A percentile compares a stretch with the other conserved stretches of the same genome.
Evolutionary conservation across 2,329 filamentous ascomycete genomes (phyloP).

Genomic region (Pseudogymnoascus sp.): DNA sequence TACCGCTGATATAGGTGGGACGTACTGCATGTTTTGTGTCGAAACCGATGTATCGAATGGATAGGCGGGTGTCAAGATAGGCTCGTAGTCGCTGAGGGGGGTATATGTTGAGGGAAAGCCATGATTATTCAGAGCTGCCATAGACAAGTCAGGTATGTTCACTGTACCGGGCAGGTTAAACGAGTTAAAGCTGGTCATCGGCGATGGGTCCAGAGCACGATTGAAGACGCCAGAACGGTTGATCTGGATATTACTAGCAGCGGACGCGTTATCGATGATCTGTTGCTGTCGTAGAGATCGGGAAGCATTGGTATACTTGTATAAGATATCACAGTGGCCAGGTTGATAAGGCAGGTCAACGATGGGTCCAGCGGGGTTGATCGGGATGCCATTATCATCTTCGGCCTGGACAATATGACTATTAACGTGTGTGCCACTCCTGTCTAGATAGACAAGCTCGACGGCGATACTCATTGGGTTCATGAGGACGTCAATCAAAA

Average conservation of each 20-base stretch:
- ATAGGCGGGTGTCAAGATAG: too few species aligned
- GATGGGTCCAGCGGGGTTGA: conserved; percentile 13
- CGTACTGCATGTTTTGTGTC: too few species aligned
- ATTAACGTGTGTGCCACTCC: conserved; percentile 52
- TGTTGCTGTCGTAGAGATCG: conserved; percentile 19
- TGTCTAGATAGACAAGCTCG: conserved; percentile 85
- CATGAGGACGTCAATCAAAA: too few species aligned
- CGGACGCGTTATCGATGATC: conserved; percentile 17
- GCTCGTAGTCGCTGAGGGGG: too few species aligned
- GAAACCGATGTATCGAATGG: too few species aligned
- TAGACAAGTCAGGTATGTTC: too few species aligned
- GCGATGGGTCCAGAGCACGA: conserved; percentile 27
- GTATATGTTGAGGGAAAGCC: too few species aligned
- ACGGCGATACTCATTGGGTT: conserved; percentile 69
- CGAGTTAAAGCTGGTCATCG: conserved; percentile 15
- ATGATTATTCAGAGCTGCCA: too few species aligned
- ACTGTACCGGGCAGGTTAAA: too few species aligned
- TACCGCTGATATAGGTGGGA: too few species aligned
- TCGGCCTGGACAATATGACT: conserved; percentile 32
- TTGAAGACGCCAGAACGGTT: conserved; percentile 39
- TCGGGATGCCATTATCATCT: conserved; percentile 5
- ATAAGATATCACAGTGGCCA: conserved; percentile 88
- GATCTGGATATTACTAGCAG: conserved; percentile 40
- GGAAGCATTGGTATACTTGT: conserved; percentile 39
- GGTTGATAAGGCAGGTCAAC: conserved; percentile 61